These are phyloP conservation scores for Chloranthus sessilifolius DNA, from an alignment of 164 flowering plant species.

Conservation along the genomic window DNA sequence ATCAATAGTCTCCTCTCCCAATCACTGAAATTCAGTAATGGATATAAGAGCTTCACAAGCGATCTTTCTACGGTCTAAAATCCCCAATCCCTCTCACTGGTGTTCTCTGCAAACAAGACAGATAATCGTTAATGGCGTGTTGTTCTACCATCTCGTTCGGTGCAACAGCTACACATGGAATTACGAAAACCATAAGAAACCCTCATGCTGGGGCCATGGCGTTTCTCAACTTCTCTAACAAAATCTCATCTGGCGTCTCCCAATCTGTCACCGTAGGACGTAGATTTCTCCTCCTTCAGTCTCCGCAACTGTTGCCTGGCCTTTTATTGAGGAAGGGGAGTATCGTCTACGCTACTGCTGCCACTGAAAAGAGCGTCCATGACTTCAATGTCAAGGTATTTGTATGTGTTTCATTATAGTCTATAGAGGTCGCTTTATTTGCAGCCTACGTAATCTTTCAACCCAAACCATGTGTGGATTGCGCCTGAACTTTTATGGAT, in stretches of 20 bases:
- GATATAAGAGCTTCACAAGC: no score
- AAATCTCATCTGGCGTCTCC: slow-evolving; percentile 37
- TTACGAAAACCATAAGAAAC: slow-evolving; percentile 17
- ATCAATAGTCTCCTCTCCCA: slow-evolving; percentile 2
- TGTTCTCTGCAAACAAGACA: no score
- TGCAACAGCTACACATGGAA: slow-evolving; percentile 15
- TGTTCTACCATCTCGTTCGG: slow-evolving; percentile 28
- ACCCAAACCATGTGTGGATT: no score
- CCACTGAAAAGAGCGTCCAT: slow-evolving; percentile 69
- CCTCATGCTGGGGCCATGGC: no score
- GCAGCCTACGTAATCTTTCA: no score
- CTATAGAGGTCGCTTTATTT: no score
- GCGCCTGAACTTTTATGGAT: no score
- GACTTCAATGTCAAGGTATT: slow-evolving; percentile 82
- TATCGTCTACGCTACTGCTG: slow-evolving; percentile 52
- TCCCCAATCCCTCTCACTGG: no score
- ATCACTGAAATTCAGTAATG: no score
- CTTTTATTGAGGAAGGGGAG: slow-evolving; percentile 27
- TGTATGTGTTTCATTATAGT: neutral
- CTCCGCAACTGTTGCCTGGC: slow-evolving; percentile 17
- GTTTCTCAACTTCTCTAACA: slow-evolving; percentile 18
- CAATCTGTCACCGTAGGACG: slow-evolving; percentile 31
- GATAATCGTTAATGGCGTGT: slow-evolving; percentile 23
- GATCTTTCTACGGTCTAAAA: no score
- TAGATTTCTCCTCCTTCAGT: slow-evolving; percentile 30